A percentile compares a stretch with the other conserved stretches of the same genome.
Conservation (phyloP, 352 stramenopile genomes). For the Aphanomyces stellatus region DNA sequence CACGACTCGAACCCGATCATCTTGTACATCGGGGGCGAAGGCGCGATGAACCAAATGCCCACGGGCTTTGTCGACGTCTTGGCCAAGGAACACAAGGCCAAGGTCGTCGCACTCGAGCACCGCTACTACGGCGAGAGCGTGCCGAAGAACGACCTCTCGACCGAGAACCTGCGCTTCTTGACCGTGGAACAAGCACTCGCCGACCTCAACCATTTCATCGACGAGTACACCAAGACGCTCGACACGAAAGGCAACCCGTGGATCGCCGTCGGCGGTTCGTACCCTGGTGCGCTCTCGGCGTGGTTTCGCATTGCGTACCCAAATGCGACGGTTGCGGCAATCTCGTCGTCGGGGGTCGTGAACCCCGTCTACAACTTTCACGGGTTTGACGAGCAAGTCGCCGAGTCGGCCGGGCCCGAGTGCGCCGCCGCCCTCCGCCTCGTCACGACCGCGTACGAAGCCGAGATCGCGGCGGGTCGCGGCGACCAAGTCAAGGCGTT, state of each 20-base stretch:
- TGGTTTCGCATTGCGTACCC: constrained; percentile 80
- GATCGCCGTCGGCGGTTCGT: constrained; percentile 75
- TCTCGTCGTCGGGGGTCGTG: constrained; percentile 75
- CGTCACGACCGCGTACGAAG: constrained; percentile 60
- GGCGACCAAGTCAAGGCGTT: constrained; percentile 48
- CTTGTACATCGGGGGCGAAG: constrained; percentile 81
- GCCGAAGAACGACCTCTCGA: constrained; percentile 65
- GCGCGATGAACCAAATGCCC: constrained; percentile 44
- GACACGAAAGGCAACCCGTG: constrained; percentile 35
- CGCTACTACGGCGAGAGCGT: constrained; percentile 83
- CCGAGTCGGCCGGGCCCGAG: constrained; percentile 36
- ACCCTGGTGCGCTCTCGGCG: constrained; percentile 65
- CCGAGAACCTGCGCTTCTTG: constrained; percentile 60
- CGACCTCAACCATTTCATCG: constrained; percentile 77
- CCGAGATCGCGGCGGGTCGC: constrained; percentile 39
- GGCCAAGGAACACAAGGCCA: constrained; percentile 63
- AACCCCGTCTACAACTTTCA: constrained; percentile 71
- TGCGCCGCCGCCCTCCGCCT: constrained; percentile 56
- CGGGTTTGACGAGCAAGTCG: constrained; percentile 72
- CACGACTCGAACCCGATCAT: constrained; percentile 53
- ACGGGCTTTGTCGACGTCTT: constrained; percentile 62
- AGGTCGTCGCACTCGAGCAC: constrained; percentile 81
- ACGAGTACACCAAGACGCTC: constrained; percentile 45
- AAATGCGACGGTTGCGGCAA: constrained; percentile 54
- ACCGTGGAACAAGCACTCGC: constrained; percentile 80